phyloP scores from a whole-genome alignment of 2,329 filamentous ascomycete species.

The Nothopassalora personata region DNA sequence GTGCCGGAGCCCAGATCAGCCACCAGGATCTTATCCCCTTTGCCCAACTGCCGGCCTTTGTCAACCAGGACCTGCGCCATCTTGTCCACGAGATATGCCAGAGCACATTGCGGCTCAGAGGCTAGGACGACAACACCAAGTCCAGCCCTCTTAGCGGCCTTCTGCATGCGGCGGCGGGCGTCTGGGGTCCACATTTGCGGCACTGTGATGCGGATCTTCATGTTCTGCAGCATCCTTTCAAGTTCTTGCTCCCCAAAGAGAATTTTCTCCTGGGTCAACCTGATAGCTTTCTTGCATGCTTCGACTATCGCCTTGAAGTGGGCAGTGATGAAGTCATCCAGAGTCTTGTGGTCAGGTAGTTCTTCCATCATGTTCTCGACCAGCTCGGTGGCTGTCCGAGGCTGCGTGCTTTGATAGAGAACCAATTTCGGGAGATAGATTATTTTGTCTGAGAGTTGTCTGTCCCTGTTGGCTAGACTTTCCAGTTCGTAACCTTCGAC shows the following conservation, averaged over 20 bases:
- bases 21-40: constrained; percentile 7
- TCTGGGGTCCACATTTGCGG: constrained; percentile 13
- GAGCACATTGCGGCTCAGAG: constrained; percentile 13
- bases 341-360: constrained; percentile 3
- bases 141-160: constrained; percentile 11
- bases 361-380: not conserved
- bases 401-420: not conserved
- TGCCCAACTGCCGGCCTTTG: not conserved
- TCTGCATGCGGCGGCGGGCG: constrained; percentile 10
- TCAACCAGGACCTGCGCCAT: no score
- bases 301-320: constrained; percentile 7
- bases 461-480: not conserved
- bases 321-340: constrained; percentile 6
- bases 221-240: not conserved
- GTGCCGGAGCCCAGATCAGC: constrained; percentile 13
- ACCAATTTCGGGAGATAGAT: constrained; percentile 9
- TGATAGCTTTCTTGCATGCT: constrained; percentile 3
- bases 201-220: constrained; percentile 7
- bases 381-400: not conserved
- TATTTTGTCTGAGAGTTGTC: constrained; percentile 2
- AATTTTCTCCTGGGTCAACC: not conserved
- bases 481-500: constrained; percentile 8
- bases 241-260: not conserved
- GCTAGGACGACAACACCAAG: constrained; percentile 5
- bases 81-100: constrained; percentile 12